These are phyloP conservation scores for Morella rubra DNA, from an alignment of 306 rosid genomes.

Conservation along the genomic window DNA sequence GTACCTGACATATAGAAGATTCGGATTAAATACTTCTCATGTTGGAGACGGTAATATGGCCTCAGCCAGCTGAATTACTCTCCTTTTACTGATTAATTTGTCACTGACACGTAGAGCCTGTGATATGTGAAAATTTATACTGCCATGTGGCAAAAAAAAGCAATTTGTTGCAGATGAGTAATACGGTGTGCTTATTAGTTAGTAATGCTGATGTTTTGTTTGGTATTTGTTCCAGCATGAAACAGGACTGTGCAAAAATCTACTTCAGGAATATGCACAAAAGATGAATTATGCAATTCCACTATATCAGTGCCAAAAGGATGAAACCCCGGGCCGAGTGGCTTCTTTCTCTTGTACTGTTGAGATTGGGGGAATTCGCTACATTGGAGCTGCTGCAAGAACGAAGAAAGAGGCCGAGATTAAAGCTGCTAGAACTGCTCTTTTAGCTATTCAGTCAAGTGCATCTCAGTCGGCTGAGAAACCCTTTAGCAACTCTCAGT, in stretches of 20 bases:
- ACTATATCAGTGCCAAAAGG: conserved; percentile 62
- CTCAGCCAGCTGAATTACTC: background rate
- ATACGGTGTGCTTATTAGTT: background rate
- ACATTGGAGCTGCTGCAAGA: conserved; percentile 77
- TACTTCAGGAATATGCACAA: conserved; percentile 98
- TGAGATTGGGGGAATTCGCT: conserved; percentile 83
- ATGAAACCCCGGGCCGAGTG: conserved; percentile 49
- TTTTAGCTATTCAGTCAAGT: conserved; percentile 70
- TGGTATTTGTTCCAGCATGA: conserved; percentile 64
- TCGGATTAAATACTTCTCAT: background rate
- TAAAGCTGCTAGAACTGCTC: conserved; percentile 96
- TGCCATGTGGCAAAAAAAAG: conserved; percentile 3
- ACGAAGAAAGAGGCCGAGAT: conserved; percentile 97
- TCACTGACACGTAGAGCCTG: conserved; percentile 8
- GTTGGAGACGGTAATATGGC: background rate
- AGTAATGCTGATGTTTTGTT: conserved; percentile 24
- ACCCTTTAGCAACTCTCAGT: conserved; percentile 38
- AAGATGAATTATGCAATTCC: conserved; percentile 97
- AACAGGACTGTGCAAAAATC: conserved; percentile 95
- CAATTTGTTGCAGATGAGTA: background rate
- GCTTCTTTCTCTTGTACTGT: conserved; percentile 64
- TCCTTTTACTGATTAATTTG: conserved; percentile 17
- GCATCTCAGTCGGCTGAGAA: conserved; percentile 45
- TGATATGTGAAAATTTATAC: background rate
- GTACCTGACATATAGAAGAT: background rate